Evolutionary conservation across 2,329 filamentous ascomycete species (phyloP), one percentile per base, ranked within the genome.

Genomic region (Neonectria magnoliae): DNA sequence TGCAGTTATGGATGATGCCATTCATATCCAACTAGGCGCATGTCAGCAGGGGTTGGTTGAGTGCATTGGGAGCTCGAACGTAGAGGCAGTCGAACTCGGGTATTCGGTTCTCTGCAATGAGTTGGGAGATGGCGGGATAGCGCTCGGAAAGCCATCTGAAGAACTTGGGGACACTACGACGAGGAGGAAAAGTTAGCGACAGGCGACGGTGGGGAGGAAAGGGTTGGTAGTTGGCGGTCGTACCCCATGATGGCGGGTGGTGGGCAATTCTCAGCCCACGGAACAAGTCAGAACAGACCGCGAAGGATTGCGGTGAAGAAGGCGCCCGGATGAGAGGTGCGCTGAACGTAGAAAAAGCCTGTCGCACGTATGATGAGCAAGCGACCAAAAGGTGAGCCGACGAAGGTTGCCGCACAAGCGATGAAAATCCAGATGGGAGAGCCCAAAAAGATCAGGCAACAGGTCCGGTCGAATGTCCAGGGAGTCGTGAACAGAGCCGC

Each of bases 111-210:
- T 99, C 96, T 59, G 95, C 94, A 77, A 99, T 99, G 75, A 99
- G 86, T 85, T 98, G 95, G 57, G 96, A 99, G 80, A 99, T 99
- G 67, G 96, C 90, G 60, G 96, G 96, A 88, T 99, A 99, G 74
- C 97, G 91, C 88, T 99, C 97, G 65, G 94, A 98, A 86, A 99
- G 92, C 96, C 97, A 99, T 88, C 96, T 88, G 84, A 97, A 97
- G 85, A 97, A 97, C 79, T 97, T 97, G 78, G 92, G 92, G 70
- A 89, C 87, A 86, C 87, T 87, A 67, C 57, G 61, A 62, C 25
- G 47, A 55, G 65, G 41, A 68, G 59, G 11, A 67, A 60, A 41
- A 58, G 65, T 71, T 57, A 72, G 68, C 60, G 52, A 63, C 38
- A 55, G 55, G 44, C 20, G 42, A 41, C 52, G 44, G 36, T 20